Evolutionary conservation across 2,329 filamentous ascomycete species (phyloP).

Genomic region (Xylaria polymorpha): DNA sequence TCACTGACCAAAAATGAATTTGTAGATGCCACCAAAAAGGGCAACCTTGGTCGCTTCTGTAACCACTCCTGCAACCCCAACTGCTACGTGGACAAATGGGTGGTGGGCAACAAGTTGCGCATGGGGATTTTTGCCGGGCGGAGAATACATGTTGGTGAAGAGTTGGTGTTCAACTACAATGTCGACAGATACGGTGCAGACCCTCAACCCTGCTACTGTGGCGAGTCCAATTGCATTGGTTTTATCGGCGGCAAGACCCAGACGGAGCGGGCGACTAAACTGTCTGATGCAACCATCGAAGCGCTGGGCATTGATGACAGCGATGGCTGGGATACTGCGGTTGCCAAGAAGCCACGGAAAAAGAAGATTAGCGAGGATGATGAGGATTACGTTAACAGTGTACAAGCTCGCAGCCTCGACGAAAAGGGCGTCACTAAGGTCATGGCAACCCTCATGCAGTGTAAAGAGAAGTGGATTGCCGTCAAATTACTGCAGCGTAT

Average conservation of each 20-base stretch:
- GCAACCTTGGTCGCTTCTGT: conserved; percentile 95
- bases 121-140: conserved; percentile 98
- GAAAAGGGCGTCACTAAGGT: conserved; percentile 52
- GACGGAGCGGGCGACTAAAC: conserved; percentile 92
- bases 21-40: conserved; percentile 96
- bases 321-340: conserved; percentile 90
- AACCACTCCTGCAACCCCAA: conserved; percentile 99
- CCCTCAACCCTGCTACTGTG: conserved; percentile 96
- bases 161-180: conserved; percentile 99
- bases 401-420: conserved; percentile 50
- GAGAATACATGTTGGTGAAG: conserved; percentile 86
- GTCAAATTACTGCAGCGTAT: conserved; percentile 93
- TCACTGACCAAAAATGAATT: conserved; percentile 96
- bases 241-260: conserved; percentile 98
- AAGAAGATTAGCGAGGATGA: conserved; percentile 93
- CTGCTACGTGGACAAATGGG: conserved; percentile 99
- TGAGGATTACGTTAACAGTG: conserved; percentile 93
- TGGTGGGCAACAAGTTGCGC: conserved; percentile 94
- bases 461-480: conserved; percentile 99
- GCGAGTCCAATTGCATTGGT: conserved; percentile 91
- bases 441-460: conserved; percentile 88
- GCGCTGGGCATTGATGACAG: conserved; percentile 94
- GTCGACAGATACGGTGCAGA: conserved; percentile 98
- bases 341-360: conserved; percentile 90
- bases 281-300: conserved; percentile 89